These are phyloP conservation scores for Cladophialophora immunda DNA, from an alignment of 2,329 filamentous ascomycete genomes.

Conservation along the genomic window DNA sequence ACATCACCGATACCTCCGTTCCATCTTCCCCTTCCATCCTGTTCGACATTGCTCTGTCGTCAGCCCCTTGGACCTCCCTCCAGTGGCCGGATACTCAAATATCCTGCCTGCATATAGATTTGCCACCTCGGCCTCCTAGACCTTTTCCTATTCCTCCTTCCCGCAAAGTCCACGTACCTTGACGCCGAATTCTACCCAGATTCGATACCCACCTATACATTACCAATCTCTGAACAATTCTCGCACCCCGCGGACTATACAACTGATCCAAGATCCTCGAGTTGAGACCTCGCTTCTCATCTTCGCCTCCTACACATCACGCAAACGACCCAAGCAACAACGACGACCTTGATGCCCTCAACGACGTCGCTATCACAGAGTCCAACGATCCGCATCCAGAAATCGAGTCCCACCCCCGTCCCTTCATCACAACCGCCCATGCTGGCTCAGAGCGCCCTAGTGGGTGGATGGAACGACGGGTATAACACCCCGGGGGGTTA, in stretches of 20 bases:
- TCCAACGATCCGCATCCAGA: conserved; percentile 38
- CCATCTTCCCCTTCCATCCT: conserved; percentile 29
- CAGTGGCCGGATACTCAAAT: conserved; percentile 28
- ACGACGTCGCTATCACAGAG: conserved; percentile 25
- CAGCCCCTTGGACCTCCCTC: conserved; percentile 16
- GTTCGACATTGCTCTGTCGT: conserved; percentile 31
- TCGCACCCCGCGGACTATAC: conserved; percentile 28
- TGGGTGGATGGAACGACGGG: conserved; percentile 39
- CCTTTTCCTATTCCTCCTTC: conserved; percentile 21
- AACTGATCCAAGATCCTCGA: conserved; percentile 15
- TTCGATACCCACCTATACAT: conserved; percentile 28
- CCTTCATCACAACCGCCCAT: conserved; percentile 36
- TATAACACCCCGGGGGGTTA: conserved; percentile 31
- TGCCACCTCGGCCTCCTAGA: conserved; percentile 30
- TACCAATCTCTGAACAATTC: conserved; percentile 24
- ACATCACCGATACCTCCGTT: conserved; percentile 30
- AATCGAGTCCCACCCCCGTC: conserved; percentile 33
- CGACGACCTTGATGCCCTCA: conserved; percentile 33
- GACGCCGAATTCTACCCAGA: conserved; percentile 16
- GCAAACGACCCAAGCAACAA: conserved; percentile 10
- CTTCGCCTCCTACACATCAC: conserved; percentile 27
- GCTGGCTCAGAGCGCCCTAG: conserved; percentile 37
- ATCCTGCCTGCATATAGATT: conserved; percentile 33
- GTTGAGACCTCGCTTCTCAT: conserved; percentile 15
- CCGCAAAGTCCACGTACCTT: conserved; percentile 27